phyloP scores from a whole-genome alignment of 2,329 filamentous ascomycete species.

The Colletotrichum sp. region DNA sequence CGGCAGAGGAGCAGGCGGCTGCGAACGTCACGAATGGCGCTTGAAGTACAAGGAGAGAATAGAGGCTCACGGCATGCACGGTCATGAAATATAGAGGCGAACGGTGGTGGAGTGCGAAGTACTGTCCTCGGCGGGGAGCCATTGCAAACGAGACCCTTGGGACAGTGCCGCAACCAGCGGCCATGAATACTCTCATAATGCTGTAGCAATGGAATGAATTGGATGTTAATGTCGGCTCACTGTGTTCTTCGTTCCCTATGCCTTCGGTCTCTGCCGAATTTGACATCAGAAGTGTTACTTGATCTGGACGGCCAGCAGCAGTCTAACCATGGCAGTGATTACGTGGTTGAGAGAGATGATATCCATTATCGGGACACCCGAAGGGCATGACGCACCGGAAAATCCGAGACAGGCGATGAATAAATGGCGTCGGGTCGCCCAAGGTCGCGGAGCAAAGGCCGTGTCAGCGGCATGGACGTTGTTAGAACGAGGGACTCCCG shows the following conservation, averaged over 20 bases:
- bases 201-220: not conserved
- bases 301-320: not conserved
- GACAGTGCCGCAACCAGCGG: not conserved
- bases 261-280: not conserved
- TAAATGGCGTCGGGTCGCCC: not conserved
- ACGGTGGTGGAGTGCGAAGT: not conserved
- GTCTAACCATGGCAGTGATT: not conserved
- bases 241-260: not conserved
- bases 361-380: not conserved
- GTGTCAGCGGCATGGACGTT: not conserved
- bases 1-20: conserved; percentile 19
- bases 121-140: not conserved
- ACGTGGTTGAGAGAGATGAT: not conserved
- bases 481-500: not conserved
- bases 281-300: not conserved
- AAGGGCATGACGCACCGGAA: not conserved
- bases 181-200: not conserved
- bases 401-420: not conserved
- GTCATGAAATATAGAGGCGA: not conserved
- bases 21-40: conserved; percentile 26
- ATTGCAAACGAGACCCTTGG: not conserved
- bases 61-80: conserved; percentile 33
- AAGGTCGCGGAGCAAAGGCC: not conserved
- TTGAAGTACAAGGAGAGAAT: conserved; percentile 32
- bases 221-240: not conserved